Evolutionary conservation across 169 alveolate species (phyloP), one percentile per base, ranked within the genome.

Genomic region (Toxoplasma gondii): DNA sequence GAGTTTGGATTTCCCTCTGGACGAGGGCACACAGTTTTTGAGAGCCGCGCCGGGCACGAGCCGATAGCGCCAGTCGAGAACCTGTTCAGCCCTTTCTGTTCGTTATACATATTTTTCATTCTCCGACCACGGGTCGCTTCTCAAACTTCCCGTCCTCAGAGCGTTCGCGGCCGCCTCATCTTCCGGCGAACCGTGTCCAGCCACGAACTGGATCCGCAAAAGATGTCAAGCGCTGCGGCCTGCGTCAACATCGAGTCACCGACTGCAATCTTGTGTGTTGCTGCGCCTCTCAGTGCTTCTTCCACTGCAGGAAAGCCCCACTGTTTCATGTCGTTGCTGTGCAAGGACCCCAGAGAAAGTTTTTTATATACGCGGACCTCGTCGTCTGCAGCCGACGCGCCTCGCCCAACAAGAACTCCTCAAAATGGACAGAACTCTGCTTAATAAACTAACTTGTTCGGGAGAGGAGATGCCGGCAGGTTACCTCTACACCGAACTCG

Each of bases 381-480:
- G 34, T 27, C 34, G 29, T 64, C 74, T 16, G 74, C 74, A 12
- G 74, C n/a, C 74, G 7, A 16, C 74, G 9, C 74, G 31, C 74
- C n/a, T 27, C 74, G 24, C 58, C 58, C 4, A 49, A 12, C 12
- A 7, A 64, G 22, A 16, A 1, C 22, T 31, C 24, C 74, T 31
- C 86, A 82, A 43, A 44, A 82, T 82, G 90, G 64, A 82, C 67
- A 38, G 90, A 27, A 82, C 67, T 29, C 34, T 43, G 90, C 90
- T 82, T 1, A 82, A 44, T 49, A 82, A 82, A 31, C 38, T 82
- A 39, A 82, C 90, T 43, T 82, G 90, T 49, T 24, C 90, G 34
- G 90, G 90, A 31, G 90, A 82, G 64, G 90, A 82, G 64, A 82
- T 82, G 90, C 90, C 90, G 12, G 67, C 90, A 27, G 90, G 90